Evolutionary conservation across 176 grass and related monocot genomes (phyloP), one percentile per base, ranked within the genome.

Genomic region (Triticum turgidum): DNA sequence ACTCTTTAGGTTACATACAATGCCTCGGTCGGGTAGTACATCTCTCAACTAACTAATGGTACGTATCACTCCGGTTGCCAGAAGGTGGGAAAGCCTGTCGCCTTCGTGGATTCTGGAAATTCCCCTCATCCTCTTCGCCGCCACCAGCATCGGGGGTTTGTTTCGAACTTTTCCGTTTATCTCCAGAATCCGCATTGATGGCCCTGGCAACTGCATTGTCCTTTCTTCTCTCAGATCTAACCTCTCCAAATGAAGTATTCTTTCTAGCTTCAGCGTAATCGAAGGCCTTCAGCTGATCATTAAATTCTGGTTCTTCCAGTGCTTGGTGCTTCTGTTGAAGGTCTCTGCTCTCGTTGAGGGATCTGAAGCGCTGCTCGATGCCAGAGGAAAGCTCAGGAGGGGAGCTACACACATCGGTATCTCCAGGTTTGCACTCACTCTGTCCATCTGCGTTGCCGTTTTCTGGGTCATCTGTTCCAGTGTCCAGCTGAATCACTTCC

Each of bases 31-130:
- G 5, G 51, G 17, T 54, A 54, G 51, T 54, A 54, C 51, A 54
- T 18, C 51, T 71, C 59, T 68, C 51, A 64, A 77, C 51, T 77
- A 47, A 41, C 80, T 92, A 90, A 80, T 61, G 86, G 72, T 94
- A 97, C 11, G 92, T 89, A 11, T 79, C 52, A 83, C 79, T 97
- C 78, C 92, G 91, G 81, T 97, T 97, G 72, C 95, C 95, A 29
- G 95, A 93, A 74, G 91, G 85, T 22, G 95, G 91, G 83, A 95
- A 98, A 75, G 95, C 95, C 59, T 93, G 93, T 81, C 91, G 87
- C 29, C 91, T 84, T 62, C 91, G 61, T 13, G 91, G 91, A 69
- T 90, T 83, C 90, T 92, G 88, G 72, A 85, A 84, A 22, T 61
- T 89, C 62, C 49, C 87, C 9, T 74, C 83, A 37, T 54, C 73